These are phyloP conservation scores for Sisymbrium altissimum DNA, from an alignment of 345 rosid genomes.

Conservation along the genomic window DNA sequence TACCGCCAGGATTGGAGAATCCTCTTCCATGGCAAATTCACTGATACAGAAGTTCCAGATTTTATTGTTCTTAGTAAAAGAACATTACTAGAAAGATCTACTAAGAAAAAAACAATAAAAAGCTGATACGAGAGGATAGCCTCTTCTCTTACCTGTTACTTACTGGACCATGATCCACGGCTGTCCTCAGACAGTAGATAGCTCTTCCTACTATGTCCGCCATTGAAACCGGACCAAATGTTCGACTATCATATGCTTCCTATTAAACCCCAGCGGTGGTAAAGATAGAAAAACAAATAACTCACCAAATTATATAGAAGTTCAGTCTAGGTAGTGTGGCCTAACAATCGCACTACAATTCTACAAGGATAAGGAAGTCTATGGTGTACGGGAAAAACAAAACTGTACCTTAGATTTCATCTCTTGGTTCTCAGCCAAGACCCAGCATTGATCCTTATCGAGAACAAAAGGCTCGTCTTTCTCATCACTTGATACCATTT, in stretches of 20 bases:
- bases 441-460: constrained; percentile 87
- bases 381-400: neutral
- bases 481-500: constrained; percentile 78
- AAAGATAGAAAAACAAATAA: neutral
- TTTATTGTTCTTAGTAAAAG: neutral
- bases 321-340: too few species aligned
- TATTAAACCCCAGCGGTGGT: constrained; percentile 15
- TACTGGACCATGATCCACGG: constrained; percentile 95
- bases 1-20: constrained; percentile 70
- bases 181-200: constrained; percentile 75
- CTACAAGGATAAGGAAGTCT: too few species aligned
- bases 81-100: neutral
- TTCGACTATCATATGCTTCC: constrained; percentile 93
- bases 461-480: constrained; percentile 91
- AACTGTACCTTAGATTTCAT: constrained; percentile 71
- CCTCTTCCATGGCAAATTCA: constrained; percentile 56
- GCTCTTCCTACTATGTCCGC: constrained; percentile 76
- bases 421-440: constrained; percentile 77
- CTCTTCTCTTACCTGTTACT: constrained; percentile 67
- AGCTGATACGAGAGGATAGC: neutral
- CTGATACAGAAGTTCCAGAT: constrained; percentile 36
- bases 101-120: neutral
- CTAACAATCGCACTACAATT: too few species aligned
- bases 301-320: neutral
- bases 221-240: constrained; percentile 82